Percentiles rank a stretch among this genome's conserved stretches.
These are phyloP conservation scores for Multifurca ochricompacta DNA, from an alignment of 768 basidiomycete species.

Conservation along the genomic window DNA sequence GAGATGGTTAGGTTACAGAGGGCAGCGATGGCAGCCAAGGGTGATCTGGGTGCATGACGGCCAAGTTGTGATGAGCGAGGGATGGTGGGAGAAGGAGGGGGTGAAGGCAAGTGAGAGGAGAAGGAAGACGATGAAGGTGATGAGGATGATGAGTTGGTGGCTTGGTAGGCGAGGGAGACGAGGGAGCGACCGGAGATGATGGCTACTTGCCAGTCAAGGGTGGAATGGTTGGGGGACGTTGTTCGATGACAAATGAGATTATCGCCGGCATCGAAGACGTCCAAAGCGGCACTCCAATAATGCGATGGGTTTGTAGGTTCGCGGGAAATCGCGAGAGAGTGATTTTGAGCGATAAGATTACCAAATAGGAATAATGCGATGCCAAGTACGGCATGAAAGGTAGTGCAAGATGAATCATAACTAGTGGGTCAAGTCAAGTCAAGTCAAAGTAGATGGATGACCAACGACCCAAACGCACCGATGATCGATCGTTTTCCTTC, in stretches of 20 bases:
- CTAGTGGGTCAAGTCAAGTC: neutral
- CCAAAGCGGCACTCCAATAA: slow-evolving; percentile 64
- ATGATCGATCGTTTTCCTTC: too few relatives aligned
- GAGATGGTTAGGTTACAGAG: slow-evolving; percentile 45
- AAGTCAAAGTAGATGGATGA: neutral
- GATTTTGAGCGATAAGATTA: slow-evolving; percentile 46
- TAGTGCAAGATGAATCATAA: slow-evolving; percentile 45
- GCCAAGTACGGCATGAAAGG: slow-evolving; percentile 60
- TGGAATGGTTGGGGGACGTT: too few relatives aligned
- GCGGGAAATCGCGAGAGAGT: slow-evolving; percentile 42
- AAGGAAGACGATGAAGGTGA: too few relatives aligned
- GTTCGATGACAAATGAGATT: slow-evolving; percentile 48
- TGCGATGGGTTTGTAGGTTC: slow-evolving; percentile 45
- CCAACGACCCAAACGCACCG: neutral
- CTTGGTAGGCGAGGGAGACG: slow-evolving; percentile 50
- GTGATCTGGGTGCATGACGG: slow-evolving; percentile 29
- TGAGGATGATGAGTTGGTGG: neutral
- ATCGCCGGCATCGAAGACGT: slow-evolving; percentile 64
- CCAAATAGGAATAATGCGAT: slow-evolving; percentile 58
- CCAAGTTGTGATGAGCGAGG: slow-evolving; percentile 1
- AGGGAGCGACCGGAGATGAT: slow-evolving; percentile 61
- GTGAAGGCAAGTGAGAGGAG: too few relatives aligned
- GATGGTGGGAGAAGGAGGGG: neutral
- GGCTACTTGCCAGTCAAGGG: slow-evolving; percentile 64
- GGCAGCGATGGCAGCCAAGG: slow-evolving; percentile 42